These are phyloP conservation scores for Chlorella sp. DNA, from an alignment of 139 green algal species.

Conservation along the genomic window DNA sequence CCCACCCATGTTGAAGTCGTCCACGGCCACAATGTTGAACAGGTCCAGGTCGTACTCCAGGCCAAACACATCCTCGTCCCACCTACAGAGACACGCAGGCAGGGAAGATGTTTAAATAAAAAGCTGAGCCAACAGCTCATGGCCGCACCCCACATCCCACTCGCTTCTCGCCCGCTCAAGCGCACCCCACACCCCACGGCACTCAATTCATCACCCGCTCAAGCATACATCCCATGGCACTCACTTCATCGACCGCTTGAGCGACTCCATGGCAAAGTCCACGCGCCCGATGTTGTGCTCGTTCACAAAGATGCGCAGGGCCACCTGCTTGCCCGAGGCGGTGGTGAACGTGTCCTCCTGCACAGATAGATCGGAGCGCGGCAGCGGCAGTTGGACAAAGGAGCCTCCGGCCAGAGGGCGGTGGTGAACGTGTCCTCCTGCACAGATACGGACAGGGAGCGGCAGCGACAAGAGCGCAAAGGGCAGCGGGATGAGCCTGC, in stretches of 20 bases:
- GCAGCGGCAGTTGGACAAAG: too few species aligned
- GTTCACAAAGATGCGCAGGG: constrained; percentile 88
- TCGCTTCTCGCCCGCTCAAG: too few species aligned
- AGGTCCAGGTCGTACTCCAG: constrained; percentile 98
- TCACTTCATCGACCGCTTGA: constrained; percentile 95
- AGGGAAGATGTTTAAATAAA: neutral
- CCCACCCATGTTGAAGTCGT: constrained; percentile 98
- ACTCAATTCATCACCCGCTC: too few species aligned
- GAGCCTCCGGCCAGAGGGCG: neutral
- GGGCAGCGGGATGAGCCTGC: too few species aligned
- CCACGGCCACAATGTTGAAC: constrained; percentile 95
- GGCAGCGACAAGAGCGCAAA: too few species aligned
- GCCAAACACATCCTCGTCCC: constrained; percentile 87
- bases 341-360: constrained; percentile 91
- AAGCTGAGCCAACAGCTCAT: too few species aligned
- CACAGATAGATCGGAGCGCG: neutral
- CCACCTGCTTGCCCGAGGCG: constrained; percentile 74
- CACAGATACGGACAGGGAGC: too few species aligned
- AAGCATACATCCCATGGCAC: too few species aligned
- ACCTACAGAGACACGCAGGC: constrained; percentile 14
- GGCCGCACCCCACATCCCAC: too few species aligned
- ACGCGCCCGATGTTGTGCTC: constrained; percentile 78
- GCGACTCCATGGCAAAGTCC: constrained; percentile 89
- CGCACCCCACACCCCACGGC: too few species aligned
- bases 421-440: too few species aligned